These are phyloP conservation scores for Ogataea siamensis DNA, from an alignment of 805 yeast genomes.

Conservation along the genomic window DNA sequence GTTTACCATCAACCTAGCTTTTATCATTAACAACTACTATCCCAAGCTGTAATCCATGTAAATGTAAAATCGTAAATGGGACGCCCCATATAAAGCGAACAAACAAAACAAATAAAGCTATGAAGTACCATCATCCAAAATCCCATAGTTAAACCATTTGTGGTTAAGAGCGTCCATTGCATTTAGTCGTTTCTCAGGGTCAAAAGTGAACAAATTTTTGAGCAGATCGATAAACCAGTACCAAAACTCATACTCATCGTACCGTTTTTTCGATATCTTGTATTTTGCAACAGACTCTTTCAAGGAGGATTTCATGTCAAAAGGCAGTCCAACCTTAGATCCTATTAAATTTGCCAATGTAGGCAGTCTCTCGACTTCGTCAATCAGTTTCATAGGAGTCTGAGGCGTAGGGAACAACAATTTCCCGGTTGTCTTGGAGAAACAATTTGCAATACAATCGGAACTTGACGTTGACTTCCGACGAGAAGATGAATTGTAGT, in stretches of 20 bases:
- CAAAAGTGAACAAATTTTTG: slow-evolving; percentile 46
- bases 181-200: slow-evolving; percentile 49
- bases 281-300: slow-evolving; percentile 27
- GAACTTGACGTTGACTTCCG: slow-evolving; percentile 16
- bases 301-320: slow-evolving; percentile 23
- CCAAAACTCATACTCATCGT: slow-evolving; percentile 79
- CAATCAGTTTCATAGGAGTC: slow-evolving; percentile 37
- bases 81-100: slow-evolving; percentile 7
- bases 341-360: slow-evolving; percentile 30
- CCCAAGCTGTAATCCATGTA: too few relatives aligned
- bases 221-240: slow-evolving; percentile 61
- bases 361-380: slow-evolving; percentile 35
- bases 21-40: too few relatives aligned
- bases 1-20: too few relatives aligned
- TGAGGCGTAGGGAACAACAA: slow-evolving; percentile 36
- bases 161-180: slow-evolving; percentile 56
- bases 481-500: slow-evolving; percentile 17
- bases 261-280: slow-evolving; percentile 39
- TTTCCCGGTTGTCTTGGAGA: slow-evolving; percentile 31
- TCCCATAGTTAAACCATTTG: slow-evolving; percentile 74
- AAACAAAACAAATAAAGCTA: slow-evolving; percentile 6
- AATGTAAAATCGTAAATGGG: slow-evolving; percentile 8
- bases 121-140: slow-evolving; percentile 51
- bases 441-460: slow-evolving; percentile 31
- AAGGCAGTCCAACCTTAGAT: slow-evolving; percentile 30